These are phyloP conservation scores for Vaccinium vitisidaea DNA, from an alignment of 148 eudicot species.

Conservation along the genomic window DNA sequence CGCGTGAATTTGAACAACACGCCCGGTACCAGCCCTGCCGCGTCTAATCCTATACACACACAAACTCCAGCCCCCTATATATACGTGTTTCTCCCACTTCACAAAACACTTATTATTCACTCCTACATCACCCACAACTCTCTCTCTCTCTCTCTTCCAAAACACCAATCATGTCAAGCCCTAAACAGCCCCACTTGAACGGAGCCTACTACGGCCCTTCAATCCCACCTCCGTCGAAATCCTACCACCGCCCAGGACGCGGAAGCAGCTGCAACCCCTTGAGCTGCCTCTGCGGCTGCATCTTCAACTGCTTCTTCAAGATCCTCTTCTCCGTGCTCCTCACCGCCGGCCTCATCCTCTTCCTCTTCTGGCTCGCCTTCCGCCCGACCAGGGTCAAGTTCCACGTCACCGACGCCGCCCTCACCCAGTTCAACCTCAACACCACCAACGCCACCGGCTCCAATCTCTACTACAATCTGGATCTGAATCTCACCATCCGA, in stretches of 20 bases:
- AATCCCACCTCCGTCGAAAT: conserved; percentile 47
- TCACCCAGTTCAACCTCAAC: conserved; percentile 55
- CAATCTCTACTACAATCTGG: conserved; percentile 56
- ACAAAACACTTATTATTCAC: too few species aligned
- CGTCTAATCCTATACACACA: too few species aligned
- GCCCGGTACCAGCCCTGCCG: too few species aligned
- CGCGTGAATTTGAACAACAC: too few species aligned
- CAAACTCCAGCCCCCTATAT: too few species aligned
- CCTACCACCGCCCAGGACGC: conserved; percentile 56
- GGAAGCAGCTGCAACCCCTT: conserved; percentile 43
- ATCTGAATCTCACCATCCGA: conserved; percentile 35
- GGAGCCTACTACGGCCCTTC: conserved; percentile 87
- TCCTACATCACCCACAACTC: background rate
- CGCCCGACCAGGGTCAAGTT: conserved; percentile 68
- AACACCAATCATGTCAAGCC: conserved; percentile 23
- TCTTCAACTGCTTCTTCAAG: conserved; percentile 44
- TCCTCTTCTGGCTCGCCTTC: conserved; percentile 57
- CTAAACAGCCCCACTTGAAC: conserved; percentile 62
- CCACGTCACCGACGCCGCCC: conserved; percentile 50
- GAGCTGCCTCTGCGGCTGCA: conserved; percentile 45
- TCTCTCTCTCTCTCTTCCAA: background rate
- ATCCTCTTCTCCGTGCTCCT: conserved; percentile 27
- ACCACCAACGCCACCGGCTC: conserved; percentile 18
- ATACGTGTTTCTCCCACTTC: too few species aligned
- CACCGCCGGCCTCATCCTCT: conserved; percentile 29